Conservation (phyloP, 352 stramenopile species). For the Pythium grandisporangium region DNA sequence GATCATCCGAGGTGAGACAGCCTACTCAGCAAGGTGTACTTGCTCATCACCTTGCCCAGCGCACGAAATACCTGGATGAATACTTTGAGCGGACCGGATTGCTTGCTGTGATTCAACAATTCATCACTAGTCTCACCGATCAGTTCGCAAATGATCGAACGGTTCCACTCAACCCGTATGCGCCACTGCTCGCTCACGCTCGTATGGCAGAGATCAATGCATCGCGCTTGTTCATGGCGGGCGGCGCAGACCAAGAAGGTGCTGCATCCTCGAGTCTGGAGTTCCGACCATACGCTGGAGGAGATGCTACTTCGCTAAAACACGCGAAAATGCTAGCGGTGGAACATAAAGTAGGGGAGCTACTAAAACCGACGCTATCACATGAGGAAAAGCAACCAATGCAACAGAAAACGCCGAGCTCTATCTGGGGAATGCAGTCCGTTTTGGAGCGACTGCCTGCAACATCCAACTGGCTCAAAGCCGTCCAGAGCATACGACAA, state of each 20-base stretch:
- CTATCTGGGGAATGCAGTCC: too few relatives aligned
- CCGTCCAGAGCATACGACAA: not conserved
- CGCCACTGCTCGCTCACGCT: slow-evolving; percentile 19
- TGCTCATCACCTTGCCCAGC: slow-evolving; percentile 2
- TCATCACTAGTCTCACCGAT: slow-evolving; percentile 15
- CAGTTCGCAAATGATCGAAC: slow-evolving; percentile 15
- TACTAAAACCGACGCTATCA: too few relatives aligned
- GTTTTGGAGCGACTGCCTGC: slow-evolving; percentile 6
- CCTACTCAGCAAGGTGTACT: too few relatives aligned
- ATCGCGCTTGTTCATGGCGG: slow-evolving; percentile 6
- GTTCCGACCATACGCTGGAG: too few relatives aligned
- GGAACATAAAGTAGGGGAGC: too few relatives aligned
- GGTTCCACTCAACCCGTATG: slow-evolving; percentile 31
- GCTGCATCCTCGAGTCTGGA: too few relatives aligned
- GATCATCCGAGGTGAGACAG: too few relatives aligned
- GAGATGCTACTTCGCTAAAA: too few relatives aligned
- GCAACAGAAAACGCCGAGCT: too few relatives aligned
- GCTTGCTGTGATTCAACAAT: slow-evolving; percentile 22
- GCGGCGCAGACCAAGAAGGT: too few relatives aligned
- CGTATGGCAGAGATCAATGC: slow-evolving; percentile 18
- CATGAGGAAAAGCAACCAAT: too few relatives aligned
- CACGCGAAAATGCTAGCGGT: too few relatives aligned
- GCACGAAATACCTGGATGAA: slow-evolving; percentile 23
- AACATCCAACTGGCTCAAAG: slow-evolving; percentile 1
- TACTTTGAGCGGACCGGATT: slow-evolving; percentile 32